These are phyloP conservation scores for Durio zibethinus DNA, from an alignment of 345 rosid species.

Conservation along the genomic window DNA sequence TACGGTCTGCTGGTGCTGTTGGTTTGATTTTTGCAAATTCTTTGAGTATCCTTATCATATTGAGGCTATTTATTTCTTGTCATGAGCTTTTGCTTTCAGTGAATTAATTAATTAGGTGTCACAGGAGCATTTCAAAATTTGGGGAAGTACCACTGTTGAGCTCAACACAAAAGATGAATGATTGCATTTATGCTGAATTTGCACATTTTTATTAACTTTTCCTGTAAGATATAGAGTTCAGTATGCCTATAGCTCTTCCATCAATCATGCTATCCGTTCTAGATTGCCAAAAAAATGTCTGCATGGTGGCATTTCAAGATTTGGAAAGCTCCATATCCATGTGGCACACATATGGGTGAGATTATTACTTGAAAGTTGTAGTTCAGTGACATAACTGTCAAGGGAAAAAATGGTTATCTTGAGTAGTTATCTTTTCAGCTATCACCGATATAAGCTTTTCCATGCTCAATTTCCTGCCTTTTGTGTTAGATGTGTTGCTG, in stretches of 20 bases:
- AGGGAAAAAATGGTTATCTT: neutral
- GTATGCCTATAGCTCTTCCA: neutral
- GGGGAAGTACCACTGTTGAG: neutral
- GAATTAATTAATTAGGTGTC: neutral
- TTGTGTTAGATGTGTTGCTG: neutral
- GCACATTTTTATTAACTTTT: neutral
- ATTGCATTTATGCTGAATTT: neutral
- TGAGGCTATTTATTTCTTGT: neutral
- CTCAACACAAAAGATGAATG: neutral
- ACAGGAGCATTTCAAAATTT: neutral
- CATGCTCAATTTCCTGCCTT: neutral
- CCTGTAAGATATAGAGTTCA: neutral
- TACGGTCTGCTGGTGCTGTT: constrained; percentile 71
- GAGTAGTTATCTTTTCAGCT: neutral
- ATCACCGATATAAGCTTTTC: neutral
- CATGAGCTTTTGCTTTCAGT: neutral
- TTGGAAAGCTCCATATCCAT: neutral
- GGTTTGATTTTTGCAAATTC: constrained; percentile 91
- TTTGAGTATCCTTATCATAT: constrained; percentile 64
- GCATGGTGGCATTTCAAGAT: neutral
- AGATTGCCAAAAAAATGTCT: neutral
- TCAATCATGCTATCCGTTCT: neutral
- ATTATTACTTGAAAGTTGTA: neutral
- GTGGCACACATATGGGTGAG: neutral
- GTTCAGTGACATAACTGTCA: neutral